phyloP scores from a whole-genome alignment of 495 filamentous ascomycete species.

The Cercophora newfieldiana region DNA sequence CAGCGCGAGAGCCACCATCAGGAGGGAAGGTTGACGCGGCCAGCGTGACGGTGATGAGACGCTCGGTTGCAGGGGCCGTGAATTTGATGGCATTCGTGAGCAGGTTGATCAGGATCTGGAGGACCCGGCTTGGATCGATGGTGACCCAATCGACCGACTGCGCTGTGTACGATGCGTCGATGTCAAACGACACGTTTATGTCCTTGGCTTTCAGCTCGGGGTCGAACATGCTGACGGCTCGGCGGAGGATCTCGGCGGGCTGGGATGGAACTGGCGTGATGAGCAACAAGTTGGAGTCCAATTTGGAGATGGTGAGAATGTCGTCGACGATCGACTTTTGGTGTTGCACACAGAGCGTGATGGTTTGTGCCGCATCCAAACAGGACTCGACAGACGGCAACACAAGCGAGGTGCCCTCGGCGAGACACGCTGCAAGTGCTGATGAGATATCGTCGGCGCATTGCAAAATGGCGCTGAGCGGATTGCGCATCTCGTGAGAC shows the following conservation, averaged over 20 bases:
- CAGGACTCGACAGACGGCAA: conserved; percentile 14
- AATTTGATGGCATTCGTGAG: conserved; percentile 71
- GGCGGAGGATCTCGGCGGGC: conserved; percentile 56
- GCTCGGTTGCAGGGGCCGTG: conserved; percentile 51
- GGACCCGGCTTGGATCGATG: conserved; percentile 64
- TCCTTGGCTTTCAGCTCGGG: conserved; percentile 61
- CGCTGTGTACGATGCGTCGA: conserved; percentile 53
- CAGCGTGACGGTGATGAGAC: conserved; percentile 58
- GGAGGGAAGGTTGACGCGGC: conserved; percentile 53
- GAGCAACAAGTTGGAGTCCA: conserved; percentile 68
- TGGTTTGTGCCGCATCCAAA: conserved; percentile 57
- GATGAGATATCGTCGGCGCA: conserved; percentile 66
- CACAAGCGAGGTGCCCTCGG: background rate
- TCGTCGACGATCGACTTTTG: conserved; percentile 77
- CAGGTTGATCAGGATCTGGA: conserved; percentile 67
- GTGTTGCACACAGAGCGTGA: conserved; percentile 65
- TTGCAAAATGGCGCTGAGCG: conserved; percentile 67
- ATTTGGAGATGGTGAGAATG: conserved; percentile 70
- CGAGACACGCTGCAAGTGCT: conserved; percentile 44
- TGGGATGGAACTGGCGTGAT: conserved; percentile 62
- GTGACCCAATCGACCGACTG: conserved; percentile 62
- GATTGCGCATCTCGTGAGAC: conserved; percentile 75
- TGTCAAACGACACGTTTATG: conserved; percentile 58
- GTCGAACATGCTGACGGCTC: conserved; percentile 64
- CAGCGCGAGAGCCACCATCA: conserved; percentile 40